These are phyloP conservation scores for Spinacia oleracea DNA, from an alignment of 179 eudicot species.

Conservation along the genomic window DNA sequence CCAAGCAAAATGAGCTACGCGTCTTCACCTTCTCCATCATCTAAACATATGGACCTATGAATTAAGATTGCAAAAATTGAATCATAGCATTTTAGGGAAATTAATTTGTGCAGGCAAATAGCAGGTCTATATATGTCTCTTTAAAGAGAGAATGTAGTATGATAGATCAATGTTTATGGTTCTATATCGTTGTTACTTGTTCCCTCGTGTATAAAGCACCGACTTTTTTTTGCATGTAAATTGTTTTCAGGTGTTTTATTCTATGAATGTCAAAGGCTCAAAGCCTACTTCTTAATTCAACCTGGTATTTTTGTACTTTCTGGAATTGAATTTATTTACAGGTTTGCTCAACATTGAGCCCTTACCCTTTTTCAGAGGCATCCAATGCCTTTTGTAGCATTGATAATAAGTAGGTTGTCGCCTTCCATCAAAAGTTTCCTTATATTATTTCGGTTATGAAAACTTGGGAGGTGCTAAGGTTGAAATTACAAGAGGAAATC, in stretches of 20 bases:
- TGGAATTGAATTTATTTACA: too few relatives aligned
- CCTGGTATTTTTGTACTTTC: background rate
- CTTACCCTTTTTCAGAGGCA: too few relatives aligned
- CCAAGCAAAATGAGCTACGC: constrained; percentile 69
- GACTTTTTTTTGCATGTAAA: constrained; percentile 12
- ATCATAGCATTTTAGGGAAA: background rate
- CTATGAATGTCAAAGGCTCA: background rate
- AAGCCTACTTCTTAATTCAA: background rate
- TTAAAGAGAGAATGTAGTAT: constrained; percentile 10
- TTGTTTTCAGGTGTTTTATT: background rate
- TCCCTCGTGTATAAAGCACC: constrained; percentile 2
- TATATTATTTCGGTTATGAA: too few relatives aligned
- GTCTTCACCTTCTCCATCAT: constrained; percentile 41
- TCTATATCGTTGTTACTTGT: background rate
- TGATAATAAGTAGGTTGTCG: too few relatives aligned
- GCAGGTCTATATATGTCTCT: constrained; percentile 2
- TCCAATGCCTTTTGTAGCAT: too few relatives aligned
- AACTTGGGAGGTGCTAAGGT: too few relatives aligned
- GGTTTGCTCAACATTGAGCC: too few relatives aligned
- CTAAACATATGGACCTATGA: constrained; percentile 29
- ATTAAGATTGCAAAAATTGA: too few relatives aligned
- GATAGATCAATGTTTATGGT: background rate
- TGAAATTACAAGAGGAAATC: too few relatives aligned
- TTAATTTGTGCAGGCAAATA: background rate
- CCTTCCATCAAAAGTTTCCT: too few relatives aligned